Evolutionary conservation across 2,329 filamentous ascomycete species (phyloP).

Genomic region (Myriosclerotinia scirpicola): DNA sequence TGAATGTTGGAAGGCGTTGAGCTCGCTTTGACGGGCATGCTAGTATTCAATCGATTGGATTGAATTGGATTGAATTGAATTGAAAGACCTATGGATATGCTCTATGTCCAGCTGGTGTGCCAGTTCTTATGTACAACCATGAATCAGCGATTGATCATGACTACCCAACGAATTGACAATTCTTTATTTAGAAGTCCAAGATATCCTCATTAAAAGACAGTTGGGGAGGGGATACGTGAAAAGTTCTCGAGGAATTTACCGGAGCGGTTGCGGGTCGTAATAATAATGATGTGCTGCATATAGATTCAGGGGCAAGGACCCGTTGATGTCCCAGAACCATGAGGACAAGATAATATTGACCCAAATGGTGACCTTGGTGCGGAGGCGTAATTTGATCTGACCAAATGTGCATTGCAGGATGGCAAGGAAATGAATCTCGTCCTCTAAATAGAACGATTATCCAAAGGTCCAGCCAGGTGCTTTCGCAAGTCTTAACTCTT

Average conservation of each 20-base stretch:
- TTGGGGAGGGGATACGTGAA: slow-evolving; percentile 5
- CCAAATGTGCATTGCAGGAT: slow-evolving; percentile 1
- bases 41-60: not conserved
- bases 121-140: not conserved
- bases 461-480: not conserved
- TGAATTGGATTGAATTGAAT: not conserved
- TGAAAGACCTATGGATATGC: not conserved
- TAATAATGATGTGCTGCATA: not conserved
- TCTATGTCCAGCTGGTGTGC: slow-evolving; percentile 2
- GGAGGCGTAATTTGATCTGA: slow-evolving; percentile 20
- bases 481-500: not conserved
- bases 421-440: slow-evolving; percentile 8
- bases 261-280: not conserved
- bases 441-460: not conserved
- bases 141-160: not conserved
- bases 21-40: not conserved
- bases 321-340: slow-evolving; percentile 23
- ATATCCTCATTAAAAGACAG: not conserved
- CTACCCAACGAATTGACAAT: slow-evolving; percentile 1
- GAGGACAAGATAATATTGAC: slow-evolving; percentile 13
- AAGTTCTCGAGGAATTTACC: not conserved
- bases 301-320: slow-evolving; percentile 22
- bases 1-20: not conserved
- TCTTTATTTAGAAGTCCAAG: not conserved
- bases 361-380: slow-evolving; percentile 11